phyloP scores from a whole-genome alignment of 495 filamentous ascomycete genomes.

The Aspergillus nanangensis region DNA sequence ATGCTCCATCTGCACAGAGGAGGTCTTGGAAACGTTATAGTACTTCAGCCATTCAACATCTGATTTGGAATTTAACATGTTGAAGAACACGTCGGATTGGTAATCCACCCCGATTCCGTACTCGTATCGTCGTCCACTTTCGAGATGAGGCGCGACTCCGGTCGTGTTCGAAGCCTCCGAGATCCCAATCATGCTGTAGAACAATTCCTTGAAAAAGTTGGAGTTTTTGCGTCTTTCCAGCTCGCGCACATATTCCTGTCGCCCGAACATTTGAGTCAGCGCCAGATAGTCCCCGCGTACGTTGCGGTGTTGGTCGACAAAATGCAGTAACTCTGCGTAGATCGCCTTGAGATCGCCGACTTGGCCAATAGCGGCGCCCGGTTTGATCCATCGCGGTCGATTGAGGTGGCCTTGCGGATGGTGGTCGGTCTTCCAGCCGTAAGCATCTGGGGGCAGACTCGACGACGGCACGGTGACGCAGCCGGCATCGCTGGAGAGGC shows the following conservation, averaged over 20 bases:
- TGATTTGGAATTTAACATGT: conserved; percentile 34
- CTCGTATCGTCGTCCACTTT: conserved; percentile 45
- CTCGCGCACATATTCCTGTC: conserved; percentile 55
- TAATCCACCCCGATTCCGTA: conserved; percentile 57
- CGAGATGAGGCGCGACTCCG: conserved; percentile 28
- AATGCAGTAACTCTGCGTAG: conserved; percentile 40
- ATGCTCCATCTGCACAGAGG: conserved; percentile 34
- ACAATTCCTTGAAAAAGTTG: conserved; percentile 39
- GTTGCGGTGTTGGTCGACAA: conserved; percentile 34
- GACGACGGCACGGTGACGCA: conserved; percentile 53
- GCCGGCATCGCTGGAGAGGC: conserved; percentile 39
- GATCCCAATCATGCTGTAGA: conserved; percentile 38
- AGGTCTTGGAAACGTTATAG: conserved; percentile 38
- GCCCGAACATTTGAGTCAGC: conserved; percentile 53
- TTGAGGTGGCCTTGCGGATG: conserved; percentile 33
- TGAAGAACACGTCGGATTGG: conserved; percentile 51
- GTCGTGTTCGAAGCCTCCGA: conserved; percentile 46
- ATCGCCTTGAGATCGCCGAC: conserved; percentile 48
- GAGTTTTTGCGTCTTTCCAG: conserved; percentile 38
- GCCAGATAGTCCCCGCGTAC: conserved; percentile 43
- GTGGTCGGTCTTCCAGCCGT: conserved; percentile 51
- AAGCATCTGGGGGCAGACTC: conserved; percentile 51
- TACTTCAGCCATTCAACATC: conserved; percentile 48
- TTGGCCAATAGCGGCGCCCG: conserved; percentile 49
- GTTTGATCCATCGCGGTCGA: conserved; percentile 49